These are phyloP conservation scores for Cardamine occulta DNA, from an alignment of 345 rosid genomes.

Conservation along the genomic window DNA sequence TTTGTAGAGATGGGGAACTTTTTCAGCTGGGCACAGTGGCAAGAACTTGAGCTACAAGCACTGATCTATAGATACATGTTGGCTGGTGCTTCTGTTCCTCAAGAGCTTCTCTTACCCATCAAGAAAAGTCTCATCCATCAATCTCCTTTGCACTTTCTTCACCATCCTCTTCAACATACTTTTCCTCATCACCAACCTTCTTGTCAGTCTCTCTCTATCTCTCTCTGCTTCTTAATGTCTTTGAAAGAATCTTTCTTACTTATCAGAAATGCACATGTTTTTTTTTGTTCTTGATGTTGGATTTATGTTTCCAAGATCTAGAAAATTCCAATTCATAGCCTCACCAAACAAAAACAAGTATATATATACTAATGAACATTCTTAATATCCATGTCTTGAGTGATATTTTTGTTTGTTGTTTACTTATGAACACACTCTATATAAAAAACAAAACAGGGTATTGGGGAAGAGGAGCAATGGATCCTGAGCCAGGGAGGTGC, in stretches of 20 bases:
- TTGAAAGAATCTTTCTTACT: slow-evolving; percentile 6
- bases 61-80: slow-evolving; percentile 77
- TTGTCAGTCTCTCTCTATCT: slow-evolving; percentile 22
- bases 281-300: neutral
- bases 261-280: neutral
- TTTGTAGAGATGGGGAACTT: slow-evolving; percentile 67
- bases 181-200: slow-evolving; percentile 38
- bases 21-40: slow-evolving; percentile 85
- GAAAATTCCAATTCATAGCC: slow-evolving; percentile 10
- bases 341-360: slow-evolving; percentile 15
- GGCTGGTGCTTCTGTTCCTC: slow-evolving; percentile 74
- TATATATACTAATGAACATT: neutral
- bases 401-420: slow-evolving; percentile 25
- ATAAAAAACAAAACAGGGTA: slow-evolving; percentile 32
- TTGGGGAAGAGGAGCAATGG: slow-evolving; percentile 66
- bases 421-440: slow-evolving; percentile 4
- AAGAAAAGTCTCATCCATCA: slow-evolving; percentile 52
- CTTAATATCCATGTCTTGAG: slow-evolving; percentile 9
- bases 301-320: slow-evolving; percentile 41
- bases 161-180: slow-evolving; percentile 40
- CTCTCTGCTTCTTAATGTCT: neutral
- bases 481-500: slow-evolving; percentile 88
- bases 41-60: slow-evolving; percentile 93
- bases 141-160: slow-evolving; percentile 50
- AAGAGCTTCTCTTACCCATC: slow-evolving; percentile 67